Evolutionary conservation across 495 filamentous ascomycete genomes (phyloP), one percentile per base, ranked within the genome.

Genomic region (Penicillium pancosmium): DNA sequence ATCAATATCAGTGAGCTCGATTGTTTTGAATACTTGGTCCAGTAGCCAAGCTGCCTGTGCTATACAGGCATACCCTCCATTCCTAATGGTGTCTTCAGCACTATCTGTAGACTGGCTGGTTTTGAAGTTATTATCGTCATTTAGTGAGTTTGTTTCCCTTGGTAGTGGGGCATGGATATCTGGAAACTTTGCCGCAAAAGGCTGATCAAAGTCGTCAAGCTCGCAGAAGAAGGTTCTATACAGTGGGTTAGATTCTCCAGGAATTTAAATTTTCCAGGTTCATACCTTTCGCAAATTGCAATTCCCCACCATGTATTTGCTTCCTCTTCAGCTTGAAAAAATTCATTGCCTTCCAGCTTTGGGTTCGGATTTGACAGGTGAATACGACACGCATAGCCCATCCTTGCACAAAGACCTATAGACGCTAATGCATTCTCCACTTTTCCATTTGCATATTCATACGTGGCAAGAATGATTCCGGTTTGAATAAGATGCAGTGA

Each of bases 221-320:
- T 62, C 59, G 21, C 52, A 57, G 1, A 60, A 34, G 4, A 56
- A 54, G 44, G 31, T 51, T 56, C 41, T 55, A 59, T 4, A 40
- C 2, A n/a, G n/a, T 40, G 5, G 36, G 33, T 15, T 18, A 31
- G 27, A 31, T 31, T 8, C 8, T 31, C 27, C 27, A 4, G 0
- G 3, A 1, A 31, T 31, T 9, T 31, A 8, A 0, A 31, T 31
- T 31, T 31, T 6, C 35, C n/a, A 41, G 10, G 33, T 13, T 9
- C 50, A 35, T 21, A 56, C 41, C 40, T 35, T 48, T 56, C 54
- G 25, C 18, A 33, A 4, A 56, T 47, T 16, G 38, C 13, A 8
- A 74, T 59, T 15, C 65, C 70, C 70, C 70, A 74, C 72, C 68
- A 76, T 6, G 72, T 73, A 63, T 75, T 73, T 0, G 35, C 38